Base-by-base conservation (phyloP, 805 yeast genomes). In the Ogataea corticis region DNA sequence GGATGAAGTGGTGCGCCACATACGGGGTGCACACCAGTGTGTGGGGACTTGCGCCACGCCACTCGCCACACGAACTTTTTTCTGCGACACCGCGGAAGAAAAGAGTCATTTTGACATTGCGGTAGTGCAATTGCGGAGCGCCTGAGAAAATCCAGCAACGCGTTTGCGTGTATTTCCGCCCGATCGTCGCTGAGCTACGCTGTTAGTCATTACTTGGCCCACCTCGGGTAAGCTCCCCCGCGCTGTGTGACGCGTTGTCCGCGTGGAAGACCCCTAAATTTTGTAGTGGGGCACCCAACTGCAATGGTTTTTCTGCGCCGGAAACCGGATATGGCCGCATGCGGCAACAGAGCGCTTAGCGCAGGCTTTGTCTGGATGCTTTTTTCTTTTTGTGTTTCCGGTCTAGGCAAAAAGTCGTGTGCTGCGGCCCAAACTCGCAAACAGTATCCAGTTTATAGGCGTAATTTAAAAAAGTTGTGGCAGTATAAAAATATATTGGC, bases 401-500 rank as follows among this genome's bases (percentile, higher is more conserved):
- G 43, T 16, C 23, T 14, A 17, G 18, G 11, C 42, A 6, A 39
- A 39, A 39, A 33, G 43, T 40, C 43, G 36, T 33, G 33, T 21
- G 32, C 21, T 32, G 29, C 27, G 25, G 27, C 13, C 40, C 40
- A 40, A 40, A 29, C 41, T 41, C 47, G 51, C 42, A 43, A 43
- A 46, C 51, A 44, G 39, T 14, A 35, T 16, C 31, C 37, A 46
- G 14, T 30, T 38, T 30, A 37, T 37, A 37, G 40, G 31, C 32
- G 32, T 37, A 37, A 37, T 27, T 12, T 16, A 37, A 27, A 27
- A 37, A 37, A 28, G 16, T 25, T 30, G 17, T 27, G 40, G 23
- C 25, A 16, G 45, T 51, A 51, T 51, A 51, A 51, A 42, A 30
- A 42, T 46, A 42, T 38, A 38, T 7, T 41, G 37, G 39, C 38